Base-by-base conservation (phyloP, 78 protist genomes). In the Protostelium mycophagum region DNA sequence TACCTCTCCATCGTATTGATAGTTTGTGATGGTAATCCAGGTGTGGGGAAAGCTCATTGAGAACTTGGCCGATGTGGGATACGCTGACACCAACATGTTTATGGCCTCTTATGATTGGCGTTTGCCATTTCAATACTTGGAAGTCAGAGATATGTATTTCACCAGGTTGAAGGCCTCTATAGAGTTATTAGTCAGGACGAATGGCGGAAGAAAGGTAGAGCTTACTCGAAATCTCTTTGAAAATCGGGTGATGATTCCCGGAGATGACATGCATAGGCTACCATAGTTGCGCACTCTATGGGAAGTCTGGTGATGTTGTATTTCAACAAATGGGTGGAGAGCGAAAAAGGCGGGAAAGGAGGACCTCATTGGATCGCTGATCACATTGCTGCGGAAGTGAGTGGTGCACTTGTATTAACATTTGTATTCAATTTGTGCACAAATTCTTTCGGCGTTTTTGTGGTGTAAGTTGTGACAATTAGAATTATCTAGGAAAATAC, bases 21-120 rank as follows among this genome's bases (percentile, higher is more conserved):
- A n/a, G n/a, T n/a, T n/a, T n/a, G n/a, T n/a, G n/a, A n/a, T n/a
- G n/a, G n/a, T n/a, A n/a, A 16, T 36, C 5, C 86, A 87, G 89
- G 91, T 91, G 38, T 91, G 90, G 90, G 94, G 87, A 23, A 28
- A 0, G 28, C 34, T 91, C 86, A 88, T 91, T 1, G 63, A 91
- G 23, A 38, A 0, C n/a, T 88, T 91, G 28, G 91, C 91, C 28
- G 87, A 85, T 83, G n/a, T 93, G 28, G 95, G 95, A 0, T 93
- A 93, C 90, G 90, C 38, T 73, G 5, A 38, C 35, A 25, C 34
- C 38, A 38, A 35, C 89, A 0, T 89, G 36, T 29, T 85, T 63
- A 0, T 89, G 89, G 34, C 63, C 84, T 0, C 36, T 25, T 92
- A 85, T 38, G 91, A 89, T 83, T 89, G 91, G 94, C 37, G 94